These are phyloP conservation scores for Sordariomycetes sp. DNA, from an alignment of 2,329 filamentous ascomycete genomes.

Conservation along the genomic window DNA sequence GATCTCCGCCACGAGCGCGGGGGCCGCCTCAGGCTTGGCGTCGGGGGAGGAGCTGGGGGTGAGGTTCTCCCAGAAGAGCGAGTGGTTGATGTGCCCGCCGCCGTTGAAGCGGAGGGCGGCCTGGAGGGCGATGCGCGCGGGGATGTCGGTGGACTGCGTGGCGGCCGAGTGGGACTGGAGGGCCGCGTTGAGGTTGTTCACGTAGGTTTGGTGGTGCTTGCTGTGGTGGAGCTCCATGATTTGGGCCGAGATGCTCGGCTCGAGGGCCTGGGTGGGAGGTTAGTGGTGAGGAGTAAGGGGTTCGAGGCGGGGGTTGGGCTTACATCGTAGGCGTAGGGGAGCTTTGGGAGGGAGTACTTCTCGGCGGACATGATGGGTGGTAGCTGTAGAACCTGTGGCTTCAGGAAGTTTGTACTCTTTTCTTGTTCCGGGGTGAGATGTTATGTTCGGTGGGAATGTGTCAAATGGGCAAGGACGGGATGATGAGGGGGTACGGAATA, in stretches of 20 bases:
- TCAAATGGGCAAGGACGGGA: not conserved
- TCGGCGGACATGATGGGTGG: slow-evolving; percentile 21
- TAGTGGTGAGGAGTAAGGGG: not conserved
- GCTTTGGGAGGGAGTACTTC: slow-evolving; percentile 49
- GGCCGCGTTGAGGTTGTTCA: slow-evolving; percentile 63
- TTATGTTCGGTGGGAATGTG: not conserved
- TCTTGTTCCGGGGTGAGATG: not conserved
- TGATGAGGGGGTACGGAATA: not conserved
- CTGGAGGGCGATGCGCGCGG: slow-evolving; percentile 56
- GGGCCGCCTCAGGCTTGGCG: slow-evolving; percentile 43
- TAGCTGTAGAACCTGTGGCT: not conserved
- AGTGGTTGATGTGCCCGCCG: slow-evolving; percentile 89
- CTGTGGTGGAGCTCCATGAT: slow-evolving; percentile 76
- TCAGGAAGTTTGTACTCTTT: not conserved
- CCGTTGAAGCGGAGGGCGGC: slow-evolving; percentile 75
- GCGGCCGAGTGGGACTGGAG: slow-evolving; percentile 49
- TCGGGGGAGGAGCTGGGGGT: slow-evolving; percentile 47
- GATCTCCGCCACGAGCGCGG: slow-evolving; percentile 51
- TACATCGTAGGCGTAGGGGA: slow-evolving; percentile 64
- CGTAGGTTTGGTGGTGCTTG: slow-evolving; percentile 72
- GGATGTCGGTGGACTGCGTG: slow-evolving; percentile 44
- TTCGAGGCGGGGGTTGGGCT: slow-evolving; percentile 16
- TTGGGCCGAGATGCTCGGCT: slow-evolving; percentile 63
- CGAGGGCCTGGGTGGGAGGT: slow-evolving; percentile 42
- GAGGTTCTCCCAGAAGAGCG: slow-evolving; percentile 84